Evolutionary conservation across 192 early-diverging fungal genomes (phyloP).

Genomic region (Neocallimastix lanati): DNA sequence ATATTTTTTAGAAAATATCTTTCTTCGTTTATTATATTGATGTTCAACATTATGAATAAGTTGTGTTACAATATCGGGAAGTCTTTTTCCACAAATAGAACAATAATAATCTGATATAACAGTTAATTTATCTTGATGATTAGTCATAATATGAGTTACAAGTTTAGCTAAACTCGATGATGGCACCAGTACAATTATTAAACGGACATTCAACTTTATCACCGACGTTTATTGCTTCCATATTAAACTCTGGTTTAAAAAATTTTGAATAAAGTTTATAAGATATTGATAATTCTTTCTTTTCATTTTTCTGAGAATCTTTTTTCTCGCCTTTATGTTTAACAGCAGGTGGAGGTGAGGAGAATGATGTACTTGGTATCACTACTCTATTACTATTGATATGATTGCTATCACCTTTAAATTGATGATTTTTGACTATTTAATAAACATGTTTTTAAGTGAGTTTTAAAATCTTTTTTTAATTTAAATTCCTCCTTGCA

Average conservation of each 20-base stretch:
- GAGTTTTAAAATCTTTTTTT: background rate
- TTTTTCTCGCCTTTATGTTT: background rate
- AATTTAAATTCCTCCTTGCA: background rate
- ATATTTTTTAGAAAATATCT: background rate
- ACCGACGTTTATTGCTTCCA: background rate
- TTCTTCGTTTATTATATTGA: background rate
- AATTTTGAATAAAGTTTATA: background rate
- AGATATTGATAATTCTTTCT: background rate
- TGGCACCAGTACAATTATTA: background rate
- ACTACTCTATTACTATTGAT: background rate
- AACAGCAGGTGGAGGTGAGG: background rate
- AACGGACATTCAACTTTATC: background rate
- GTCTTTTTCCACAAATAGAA: background rate
- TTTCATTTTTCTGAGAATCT: background rate
- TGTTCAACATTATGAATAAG: background rate
- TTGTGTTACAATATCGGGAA: background rate
- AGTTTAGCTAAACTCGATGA: background rate
- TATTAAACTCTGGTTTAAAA: background rate
- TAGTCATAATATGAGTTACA: background rate
- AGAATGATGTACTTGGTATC: background rate
- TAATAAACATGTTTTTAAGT: background rate
- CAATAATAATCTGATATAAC: background rate
- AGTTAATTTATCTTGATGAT: background rate
- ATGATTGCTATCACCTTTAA: background rate
- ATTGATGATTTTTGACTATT: background rate